Conservation (phyloP, 805 yeast genomes). For the Teunomyces tritomae region DNA sequence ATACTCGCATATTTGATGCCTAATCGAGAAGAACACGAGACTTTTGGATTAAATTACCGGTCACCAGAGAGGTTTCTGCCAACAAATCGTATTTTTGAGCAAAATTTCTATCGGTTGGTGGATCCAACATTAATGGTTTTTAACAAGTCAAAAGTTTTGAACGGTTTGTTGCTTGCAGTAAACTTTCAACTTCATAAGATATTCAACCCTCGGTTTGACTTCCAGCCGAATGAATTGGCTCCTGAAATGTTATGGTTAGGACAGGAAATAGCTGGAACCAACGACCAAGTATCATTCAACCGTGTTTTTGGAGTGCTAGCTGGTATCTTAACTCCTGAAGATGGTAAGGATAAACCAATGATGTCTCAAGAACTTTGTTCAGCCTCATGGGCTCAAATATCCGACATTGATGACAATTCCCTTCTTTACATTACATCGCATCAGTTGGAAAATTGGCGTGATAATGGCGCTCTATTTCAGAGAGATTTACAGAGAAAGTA, state of each 20-base stretch:
- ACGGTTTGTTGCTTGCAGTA: slow-evolving; percentile 27
- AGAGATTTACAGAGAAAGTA: slow-evolving; percentile 15
- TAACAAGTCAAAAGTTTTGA: slow-evolving; percentile 23
- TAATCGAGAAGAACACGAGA: slow-evolving; percentile 13
- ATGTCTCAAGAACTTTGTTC: slow-evolving; percentile 33
- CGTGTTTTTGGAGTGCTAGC: slow-evolving; percentile 23
- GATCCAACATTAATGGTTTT: slow-evolving; percentile 29
- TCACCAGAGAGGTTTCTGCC: slow-evolving; percentile 6
- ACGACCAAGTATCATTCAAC: slow-evolving; percentile 22
- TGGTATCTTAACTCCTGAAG: slow-evolving; percentile 30
- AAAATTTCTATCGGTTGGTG: slow-evolving; percentile 20
- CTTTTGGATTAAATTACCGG: slow-evolving; percentile 17
- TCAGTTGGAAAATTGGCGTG: slow-evolving; percentile 31
- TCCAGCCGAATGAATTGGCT: slow-evolving; percentile 8
- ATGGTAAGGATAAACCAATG: slow-evolving; percentile 14
- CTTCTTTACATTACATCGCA: slow-evolving; percentile 32
- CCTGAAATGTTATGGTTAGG: slow-evolving; percentile 36
- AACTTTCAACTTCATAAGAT: slow-evolving; percentile 22
- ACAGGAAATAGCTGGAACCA: slow-evolving; percentile 27
- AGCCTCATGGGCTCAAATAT: slow-evolving; percentile 36
- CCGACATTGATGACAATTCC: slow-evolving; percentile 20
- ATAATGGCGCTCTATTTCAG: slow-evolving; percentile 12
- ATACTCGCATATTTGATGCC: slow-evolving; percentile 21
- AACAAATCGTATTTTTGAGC: slow-evolving; percentile 17
- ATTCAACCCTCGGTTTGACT: slow-evolving; percentile 18